Evolutionary conservation across 2,329 filamentous ascomycete genomes (phyloP), one percentile per base, ranked within the genome.

Genomic region (Macrophomina phaseolina): DNA sequence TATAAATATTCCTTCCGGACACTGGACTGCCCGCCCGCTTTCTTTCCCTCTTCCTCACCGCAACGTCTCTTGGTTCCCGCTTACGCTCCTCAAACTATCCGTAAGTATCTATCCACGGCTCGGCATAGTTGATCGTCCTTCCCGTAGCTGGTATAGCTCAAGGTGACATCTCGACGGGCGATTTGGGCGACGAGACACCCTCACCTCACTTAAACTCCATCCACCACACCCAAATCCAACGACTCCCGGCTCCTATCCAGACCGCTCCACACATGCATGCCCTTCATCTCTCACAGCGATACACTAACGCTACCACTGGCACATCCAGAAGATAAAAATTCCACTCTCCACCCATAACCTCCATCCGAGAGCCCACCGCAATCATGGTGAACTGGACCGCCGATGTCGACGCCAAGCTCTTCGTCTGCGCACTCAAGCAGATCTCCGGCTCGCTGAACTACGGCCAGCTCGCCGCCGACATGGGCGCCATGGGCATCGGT

Each of bases 401-500:
- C 1, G 65, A 68, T 5, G 53, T 55, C 7, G 67, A 68, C 18
- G 56, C 64, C 1, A 66, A 67, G 65, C 36, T 67, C 0, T 51
- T 67, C 16, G 7, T 52, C 0, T 40, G 34, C 14, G 12, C 49
- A 0, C 5, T 67, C 8, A 66, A 67, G 18, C 48, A 68, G 11
- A 56, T 68, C 8, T 61, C 45, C 8, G 14, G 53, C 4, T 68
- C 65, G 16, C 38, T 69, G 6, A 65, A 67, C 30, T 65, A 64
- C 23, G 18, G 36, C 9, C 48, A 65, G 12, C 56, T 71, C 14
- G 69, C 69, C 23, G 5, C 34, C 11, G 67, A 61, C 36, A 69
- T 71, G 69, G 23, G 8, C 12, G 56, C 34, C 14, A 68, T 70
- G 67, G 63, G 51, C 34, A 30, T 62, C 12, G 66, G 60, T 65